Base-by-base conservation (phyloP, 2,329 filamentous ascomycete genomes). In the Septoria linicola region DNA sequence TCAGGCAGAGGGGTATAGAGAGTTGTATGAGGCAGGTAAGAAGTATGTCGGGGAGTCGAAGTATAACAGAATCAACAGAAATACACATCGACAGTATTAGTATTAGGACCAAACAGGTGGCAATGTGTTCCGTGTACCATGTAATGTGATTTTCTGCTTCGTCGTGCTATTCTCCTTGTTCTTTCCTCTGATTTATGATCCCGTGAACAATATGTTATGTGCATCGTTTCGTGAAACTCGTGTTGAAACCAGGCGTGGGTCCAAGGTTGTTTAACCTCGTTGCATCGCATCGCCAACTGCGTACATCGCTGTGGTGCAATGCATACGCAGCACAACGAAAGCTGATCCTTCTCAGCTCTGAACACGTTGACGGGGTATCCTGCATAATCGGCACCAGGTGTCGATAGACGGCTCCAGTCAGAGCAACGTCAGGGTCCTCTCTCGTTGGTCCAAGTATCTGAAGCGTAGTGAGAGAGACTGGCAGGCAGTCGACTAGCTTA, bases 11-110 rank as follows among this genome's bases (percentile, higher is more conserved):
- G 43, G 53, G 3, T 31, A 57, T 27, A 49, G 27, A n/a, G 45
- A 45, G 46, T 10, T 59, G 23, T 48, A 54, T 21, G 53, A 54
- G 30, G 56, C 50, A 3, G 52, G 55, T 3, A 51, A 43, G 41
- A 46, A 27, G 37, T 58, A 23, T 32, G 31, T 27, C 10, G 23
- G 23, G 10, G 5, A 27, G 23, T 5, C 5, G 10, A 27, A 27
- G 23, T 27, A 10, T 5, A n/a, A n/a, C n/a, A n/a, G n/a, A n/a
- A 27, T 27, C 23, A 27, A 27, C 23, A 27, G 23, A 27, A 27
- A n/a, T n/a, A n/a, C n/a, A n/a, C n/a, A n/a, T n/a, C n/a, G n/a
- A n/a, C n/a, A n/a, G n/a, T n/a, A n/a, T n/a, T n/a, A n/a, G n/a
- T n/a, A n/a, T n/a, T n/a, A n/a, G n/a, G n/a, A n/a, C n/a, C n/a